These are phyloP conservation scores for Oligophagozyma castellii DNA, from an alignment of 1,139 yeast species.

Conservation along the genomic window DNA sequence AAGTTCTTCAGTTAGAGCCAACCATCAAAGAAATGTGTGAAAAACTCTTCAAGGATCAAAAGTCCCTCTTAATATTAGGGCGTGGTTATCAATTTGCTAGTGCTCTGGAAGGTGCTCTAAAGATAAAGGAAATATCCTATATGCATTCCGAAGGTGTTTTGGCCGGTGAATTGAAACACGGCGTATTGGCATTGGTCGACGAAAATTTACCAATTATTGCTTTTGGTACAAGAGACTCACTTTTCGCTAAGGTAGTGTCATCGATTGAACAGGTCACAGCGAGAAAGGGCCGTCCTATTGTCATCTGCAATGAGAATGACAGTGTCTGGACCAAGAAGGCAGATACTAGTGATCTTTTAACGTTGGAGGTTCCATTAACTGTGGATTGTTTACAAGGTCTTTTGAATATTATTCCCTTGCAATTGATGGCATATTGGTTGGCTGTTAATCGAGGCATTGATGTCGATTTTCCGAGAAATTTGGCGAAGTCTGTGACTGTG, in stretches of 20 bases:
- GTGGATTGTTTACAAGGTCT: conserved; percentile 97
- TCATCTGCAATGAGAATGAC: conserved; percentile 85
- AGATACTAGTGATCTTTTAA: conserved; percentile 30
- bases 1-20: conserved; percentile 60
- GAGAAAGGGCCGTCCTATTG: conserved; percentile 92
- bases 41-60: conserved; percentile 58
- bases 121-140: conserved; percentile 95
- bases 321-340: conserved; percentile 43
- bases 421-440: conserved; percentile 93
- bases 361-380: conserved; percentile 83
- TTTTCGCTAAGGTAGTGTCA: conserved; percentile 91
- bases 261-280: conserved; percentile 97
- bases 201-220: conserved; percentile 88
- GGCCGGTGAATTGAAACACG: conserved; percentile 98
- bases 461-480: conserved; percentile 97
- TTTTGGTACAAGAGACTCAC: conserved; percentile 93
- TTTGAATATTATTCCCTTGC: conserved; percentile 87
- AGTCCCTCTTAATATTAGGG: conserved; percentile 81
- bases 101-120: conserved; percentile 95
- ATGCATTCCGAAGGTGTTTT: conserved; percentile 99
- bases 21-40: conserved; percentile 67
- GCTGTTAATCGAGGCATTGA: conserved; percentile 93
- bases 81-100: conserved; percentile 97
- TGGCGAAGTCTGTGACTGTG: conserved; percentile 97
- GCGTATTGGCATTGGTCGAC: conserved; percentile 93